Conservation (phyloP, 2,329 filamentous ascomycete genomes). For the Paraphoma sp. region DNA sequence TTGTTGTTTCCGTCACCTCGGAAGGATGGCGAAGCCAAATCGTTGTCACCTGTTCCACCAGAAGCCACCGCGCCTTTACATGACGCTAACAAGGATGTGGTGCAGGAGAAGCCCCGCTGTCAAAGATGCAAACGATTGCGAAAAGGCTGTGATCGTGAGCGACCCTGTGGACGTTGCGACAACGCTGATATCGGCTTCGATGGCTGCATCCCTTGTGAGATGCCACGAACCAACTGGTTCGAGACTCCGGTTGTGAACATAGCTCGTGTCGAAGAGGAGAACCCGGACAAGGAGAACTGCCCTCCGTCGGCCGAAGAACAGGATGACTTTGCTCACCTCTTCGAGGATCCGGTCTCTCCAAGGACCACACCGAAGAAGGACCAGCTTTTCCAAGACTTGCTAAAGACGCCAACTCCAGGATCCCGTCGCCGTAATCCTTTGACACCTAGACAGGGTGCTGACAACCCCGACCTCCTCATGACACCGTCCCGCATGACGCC, state of each 20-base stretch:
- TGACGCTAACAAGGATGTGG: slow-evolving; percentile 15
- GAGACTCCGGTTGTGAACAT: slow-evolving; percentile 18
- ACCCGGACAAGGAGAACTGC: slow-evolving; percentile 65
- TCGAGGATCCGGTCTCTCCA: slow-evolving; percentile 67
- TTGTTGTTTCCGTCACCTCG: slow-evolving; percentile 79
- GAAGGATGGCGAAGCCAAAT: slow-evolving; percentile 68
- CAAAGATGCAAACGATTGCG: slow-evolving; percentile 32
- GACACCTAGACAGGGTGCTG: slow-evolving; percentile 40
- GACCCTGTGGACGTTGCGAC: slow-evolving; percentile 31
- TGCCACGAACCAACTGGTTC: slow-evolving; percentile 23
- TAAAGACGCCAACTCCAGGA: slow-evolving; percentile 54
- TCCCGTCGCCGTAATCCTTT: slow-evolving; percentile 44
- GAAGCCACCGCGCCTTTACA: slow-evolving; percentile 8
- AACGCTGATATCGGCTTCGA: slow-evolving; percentile 26
- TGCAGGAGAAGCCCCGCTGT: slow-evolving; percentile 28
- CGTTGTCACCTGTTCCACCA: slow-evolving; percentile 59
- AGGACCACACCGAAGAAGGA: slow-evolving; percentile 66
- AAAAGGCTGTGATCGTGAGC: slow-evolving; percentile 33
- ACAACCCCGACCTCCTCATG: slow-evolving; percentile 28
- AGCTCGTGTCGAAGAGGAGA: slow-evolving; percentile 22
- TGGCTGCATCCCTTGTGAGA: slow-evolving; percentile 28
- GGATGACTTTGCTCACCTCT: slow-evolving; percentile 69
- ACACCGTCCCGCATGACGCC: slow-evolving; percentile 32
- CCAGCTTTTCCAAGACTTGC: slow-evolving; percentile 57
- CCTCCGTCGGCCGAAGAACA: slow-evolving; percentile 49